Evolutionary conservation across 495 filamentous ascomycete genomes (phyloP), one percentile per base, ranked within the genome.

Genomic region (Penicillium cinerascens): DNA sequence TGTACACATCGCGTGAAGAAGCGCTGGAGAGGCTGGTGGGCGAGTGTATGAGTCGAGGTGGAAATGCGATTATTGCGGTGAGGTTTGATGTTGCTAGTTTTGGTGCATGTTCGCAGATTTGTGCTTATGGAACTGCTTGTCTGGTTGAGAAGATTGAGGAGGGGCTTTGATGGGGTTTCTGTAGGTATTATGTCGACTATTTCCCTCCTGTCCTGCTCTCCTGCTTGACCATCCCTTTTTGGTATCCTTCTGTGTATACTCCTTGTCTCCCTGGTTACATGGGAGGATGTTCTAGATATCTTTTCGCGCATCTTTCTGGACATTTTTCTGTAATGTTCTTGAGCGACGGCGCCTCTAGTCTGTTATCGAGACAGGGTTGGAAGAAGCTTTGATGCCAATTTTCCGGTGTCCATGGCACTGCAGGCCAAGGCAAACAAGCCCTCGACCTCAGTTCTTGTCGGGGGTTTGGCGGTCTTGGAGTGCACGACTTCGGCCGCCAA

Each of bases 101-200:
- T 36, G 56, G 76, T 33, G 57, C 52, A n/a, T 82, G 77, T 55
- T 75, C 78, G n/a, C 79, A 83, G 60, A 76, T 78, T 46, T 79
- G 77, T 60, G 80, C 80, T 1, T 84, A 83, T 66, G 82, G 82
- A 1, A 84, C 82, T 4, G 82, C 81, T 9, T 76, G 74, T 52
- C 41, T 79, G 21, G 64, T 83, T 18, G 78, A 83, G 58, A 72
- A 73, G 54, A 52, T 78, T 51, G 71, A 68, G 27, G 57, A 63
- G 44, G 38, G 42, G 22, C 1, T 1, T 11, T 43, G 27, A 43
- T 25, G 18, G 18, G 3, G 8, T 33, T 15, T 10, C 5, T 9
- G 7, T 8, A 1, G 6, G 10, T 33, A 13, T 13, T 33, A 13
- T 13, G 2, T 33, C 2, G 0, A 13, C 11, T 33, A 3, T 1